Conservation (phyloP, 495 filamentous ascomycete species). For the Hyaloscypha bicolor region DNA sequence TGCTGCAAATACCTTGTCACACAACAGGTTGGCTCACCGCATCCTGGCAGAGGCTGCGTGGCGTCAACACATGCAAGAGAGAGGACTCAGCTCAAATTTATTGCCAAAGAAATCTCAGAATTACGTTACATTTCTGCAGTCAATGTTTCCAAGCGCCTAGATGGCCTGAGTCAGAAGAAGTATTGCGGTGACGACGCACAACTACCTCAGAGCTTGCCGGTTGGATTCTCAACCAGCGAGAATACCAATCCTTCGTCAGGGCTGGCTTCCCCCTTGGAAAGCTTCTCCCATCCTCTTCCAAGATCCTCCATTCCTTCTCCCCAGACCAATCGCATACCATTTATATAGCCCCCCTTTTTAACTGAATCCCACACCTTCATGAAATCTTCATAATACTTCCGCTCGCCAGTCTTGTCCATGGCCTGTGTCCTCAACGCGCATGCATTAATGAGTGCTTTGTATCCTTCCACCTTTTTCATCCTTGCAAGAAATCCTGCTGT, state of each 20-base stretch:
- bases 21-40: neutral
- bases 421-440: conserved; percentile 42
- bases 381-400: conserved; percentile 37
- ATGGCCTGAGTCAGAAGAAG: neutral
- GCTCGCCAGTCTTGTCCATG: conserved; percentile 35
- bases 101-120: neutral
- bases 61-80: neutral
- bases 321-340: conserved; percentile 44
- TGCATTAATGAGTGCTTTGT: conserved; percentile 46
- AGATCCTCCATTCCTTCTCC: conserved; percentile 47
- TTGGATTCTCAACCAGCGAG: conserved; percentile 24
- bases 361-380: conserved; percentile 39
- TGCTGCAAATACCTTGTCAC: neutral
- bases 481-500: conserved; percentile 14
- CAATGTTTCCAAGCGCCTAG: neutral
- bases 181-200: neutral
- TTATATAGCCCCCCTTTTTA: conserved; percentile 35
- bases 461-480: conserved; percentile 11
- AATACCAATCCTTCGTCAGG: conserved; percentile 49
- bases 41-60: neutral
- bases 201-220: neutral
- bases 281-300: conserved; percentile 46
- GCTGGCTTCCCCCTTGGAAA: conserved; percentile 42
- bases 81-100: neutral
- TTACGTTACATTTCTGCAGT: neutral